Evolutionary conservation across 2,329 filamentous ascomycete species (phyloP).

Genomic region (Colletotrichum echinochloae): DNA sequence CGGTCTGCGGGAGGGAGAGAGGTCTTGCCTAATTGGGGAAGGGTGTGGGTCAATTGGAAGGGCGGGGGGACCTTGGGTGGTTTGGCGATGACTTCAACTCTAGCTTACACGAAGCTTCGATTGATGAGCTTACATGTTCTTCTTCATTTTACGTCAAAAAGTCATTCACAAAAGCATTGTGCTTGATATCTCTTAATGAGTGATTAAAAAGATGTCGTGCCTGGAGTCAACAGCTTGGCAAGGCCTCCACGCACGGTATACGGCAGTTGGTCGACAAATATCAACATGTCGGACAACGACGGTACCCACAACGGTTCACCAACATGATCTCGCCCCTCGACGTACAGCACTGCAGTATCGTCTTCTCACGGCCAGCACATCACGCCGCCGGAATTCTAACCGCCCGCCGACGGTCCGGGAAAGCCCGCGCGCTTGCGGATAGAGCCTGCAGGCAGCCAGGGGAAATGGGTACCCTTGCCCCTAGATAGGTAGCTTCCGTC

Average conservation of each 20-base stretch:
- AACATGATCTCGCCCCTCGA: not conserved
- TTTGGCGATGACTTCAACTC: conserved; percentile 26
- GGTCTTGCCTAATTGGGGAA: conserved; percentile 17
- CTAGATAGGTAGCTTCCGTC: not conserved
- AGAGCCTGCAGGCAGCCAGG: not conserved
- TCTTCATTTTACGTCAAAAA: no score
- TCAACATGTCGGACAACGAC: not conserved
- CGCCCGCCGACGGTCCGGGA: not conserved
- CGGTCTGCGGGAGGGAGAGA: not conserved
- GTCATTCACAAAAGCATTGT: not conserved
- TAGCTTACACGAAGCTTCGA: not conserved
- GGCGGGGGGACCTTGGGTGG: not conserved
- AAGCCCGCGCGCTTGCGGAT: not conserved
- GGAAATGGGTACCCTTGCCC: not conserved
- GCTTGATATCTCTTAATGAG: not conserved
- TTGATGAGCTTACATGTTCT: not conserved
- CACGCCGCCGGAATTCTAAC: not conserved
- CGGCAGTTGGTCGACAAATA: not conserved
- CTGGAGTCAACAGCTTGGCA: not conserved
- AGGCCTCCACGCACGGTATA: not conserved
- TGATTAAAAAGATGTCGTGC: no score
- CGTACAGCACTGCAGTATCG: not conserved
- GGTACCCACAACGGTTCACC: not conserved
- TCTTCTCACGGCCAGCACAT: not conserved
- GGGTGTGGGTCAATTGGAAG: conserved; percentile 9